Evolutionary conservation across 2,329 filamentous ascomycete species (phyloP).

Genomic region (Periconia sp.): DNA sequence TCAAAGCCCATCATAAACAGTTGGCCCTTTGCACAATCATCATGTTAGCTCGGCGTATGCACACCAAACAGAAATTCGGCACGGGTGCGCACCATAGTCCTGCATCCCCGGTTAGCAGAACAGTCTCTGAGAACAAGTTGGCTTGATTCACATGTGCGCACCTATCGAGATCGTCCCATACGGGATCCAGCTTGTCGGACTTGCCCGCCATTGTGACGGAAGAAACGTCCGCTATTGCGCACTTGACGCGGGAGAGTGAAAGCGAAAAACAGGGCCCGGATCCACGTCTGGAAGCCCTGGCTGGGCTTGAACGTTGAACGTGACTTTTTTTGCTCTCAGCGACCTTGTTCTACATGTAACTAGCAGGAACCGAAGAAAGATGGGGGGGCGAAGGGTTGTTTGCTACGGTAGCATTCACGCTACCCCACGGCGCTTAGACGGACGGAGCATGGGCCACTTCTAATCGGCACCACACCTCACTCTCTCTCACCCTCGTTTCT

Average conservation of each 20-base stretch:
- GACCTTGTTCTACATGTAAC: slow-evolving; percentile 16
- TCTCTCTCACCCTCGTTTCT: no score
- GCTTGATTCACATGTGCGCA: slow-evolving; percentile 48
- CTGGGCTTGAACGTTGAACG: slow-evolving; percentile 27
- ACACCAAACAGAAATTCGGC: slow-evolving; percentile 7
- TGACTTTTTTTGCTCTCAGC: slow-evolving; percentile 28
- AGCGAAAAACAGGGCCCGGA: slow-evolving; percentile 10
- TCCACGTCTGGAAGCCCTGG: slow-evolving; percentile 14
- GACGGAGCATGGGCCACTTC: slow-evolving; percentile 26
- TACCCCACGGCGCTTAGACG: slow-evolving; percentile 19
- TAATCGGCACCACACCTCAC: slow-evolving; percentile 11
- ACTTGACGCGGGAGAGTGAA: slow-evolving; percentile 23
- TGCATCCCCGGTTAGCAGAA: slow-evolving; percentile 43
- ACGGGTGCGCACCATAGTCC: slow-evolving; percentile 44
- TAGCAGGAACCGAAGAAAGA: slow-evolving; percentile 29
- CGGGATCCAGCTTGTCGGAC: slow-evolving; percentile 48
- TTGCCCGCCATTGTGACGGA: slow-evolving; percentile 52
- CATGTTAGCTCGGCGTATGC: slow-evolving; percentile 27
- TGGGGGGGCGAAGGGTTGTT: slow-evolving; percentile 26
- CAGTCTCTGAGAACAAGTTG: slow-evolving; percentile 22
- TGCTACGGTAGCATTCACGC: slow-evolving; percentile 40
- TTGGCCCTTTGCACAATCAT: slow-evolving; percentile 66
- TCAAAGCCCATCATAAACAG: slow-evolving; percentile 85
- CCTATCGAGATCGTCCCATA: slow-evolving; percentile 76
- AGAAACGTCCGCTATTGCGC: slow-evolving; percentile 25